These are phyloP conservation scores for Alternaria infectoria DNA, from an alignment of 2,329 filamentous ascomycete genomes.

Conservation along the genomic window DNA sequence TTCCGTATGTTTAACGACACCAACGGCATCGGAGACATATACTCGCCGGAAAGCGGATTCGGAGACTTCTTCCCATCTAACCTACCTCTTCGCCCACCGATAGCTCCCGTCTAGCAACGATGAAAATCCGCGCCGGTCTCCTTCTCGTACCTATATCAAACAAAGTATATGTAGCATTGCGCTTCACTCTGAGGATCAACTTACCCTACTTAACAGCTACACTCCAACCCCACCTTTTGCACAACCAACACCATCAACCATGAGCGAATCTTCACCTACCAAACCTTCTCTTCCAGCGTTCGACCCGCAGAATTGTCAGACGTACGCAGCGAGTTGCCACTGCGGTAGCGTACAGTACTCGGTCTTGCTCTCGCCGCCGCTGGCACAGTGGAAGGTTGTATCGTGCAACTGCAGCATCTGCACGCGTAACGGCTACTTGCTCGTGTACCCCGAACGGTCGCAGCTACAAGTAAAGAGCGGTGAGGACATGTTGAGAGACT, in stretches of 20 bases:
- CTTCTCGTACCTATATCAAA: conserved; percentile 12
- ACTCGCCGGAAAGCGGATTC: conserved; percentile 1
- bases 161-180: conserved; percentile 11
- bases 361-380: conserved; percentile 57
- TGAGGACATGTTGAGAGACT: conserved; percentile 28
- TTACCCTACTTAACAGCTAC: neutral
- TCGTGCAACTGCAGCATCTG: conserved; percentile 63
- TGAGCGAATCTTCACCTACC: neutral
- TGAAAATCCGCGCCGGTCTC: neutral
- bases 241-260: conserved; percentile 1
- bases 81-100: neutral
- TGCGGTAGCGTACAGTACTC: conserved; percentile 60
- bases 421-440: conserved; percentile 57
- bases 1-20: neutral
- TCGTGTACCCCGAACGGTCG: conserved; percentile 47
- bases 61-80: neutral
- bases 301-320: neutral
- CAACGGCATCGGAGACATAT: conserved; percentile 4
- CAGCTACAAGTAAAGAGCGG: conserved; percentile 34
- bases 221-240: conserved; percentile 7
- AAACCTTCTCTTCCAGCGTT: neutral
- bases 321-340: conserved; percentile 54
- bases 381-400: conserved; percentile 54
- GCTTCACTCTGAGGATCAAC: neutral
- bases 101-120: neutral